Conservation (phyloP, 2,329 filamentous ascomycete species). For the Neonectria hederae region DNA sequence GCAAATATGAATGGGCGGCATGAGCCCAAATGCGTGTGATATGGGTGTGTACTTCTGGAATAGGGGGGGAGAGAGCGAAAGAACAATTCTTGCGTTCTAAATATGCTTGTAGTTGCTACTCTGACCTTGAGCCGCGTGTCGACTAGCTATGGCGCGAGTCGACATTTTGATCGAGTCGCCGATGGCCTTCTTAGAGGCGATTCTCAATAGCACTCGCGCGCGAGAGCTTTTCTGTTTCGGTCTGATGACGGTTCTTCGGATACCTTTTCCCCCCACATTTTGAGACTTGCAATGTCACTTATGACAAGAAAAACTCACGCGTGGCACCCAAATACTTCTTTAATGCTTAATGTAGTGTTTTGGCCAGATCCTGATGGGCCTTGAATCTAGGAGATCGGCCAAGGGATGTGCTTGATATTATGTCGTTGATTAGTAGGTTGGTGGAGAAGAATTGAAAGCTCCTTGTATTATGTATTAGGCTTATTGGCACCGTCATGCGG, state of each 20-base stretch:
- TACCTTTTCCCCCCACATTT: neutral
- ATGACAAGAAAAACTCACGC: constrained; percentile 7
- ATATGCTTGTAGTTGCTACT: neutral
- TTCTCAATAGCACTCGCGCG: neutral
- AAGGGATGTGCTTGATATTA: constrained; percentile 20
- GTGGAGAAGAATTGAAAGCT: constrained; percentile 49
- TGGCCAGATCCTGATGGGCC: neutral
- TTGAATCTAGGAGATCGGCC: neutral
- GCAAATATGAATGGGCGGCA: constrained; percentile 2
- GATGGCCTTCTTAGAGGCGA: neutral
- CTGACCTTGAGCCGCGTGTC: neutral
- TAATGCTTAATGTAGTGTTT: neutral
- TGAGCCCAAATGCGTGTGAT: constrained; percentile 9
- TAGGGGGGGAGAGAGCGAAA: neutral
- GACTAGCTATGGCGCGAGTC: neutral
- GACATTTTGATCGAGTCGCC: neutral
- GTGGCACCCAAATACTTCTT: constrained; percentile 10
- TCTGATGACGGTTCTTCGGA: neutral
- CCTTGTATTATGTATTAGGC: constrained; percentile 51
- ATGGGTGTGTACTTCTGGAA: neutral
- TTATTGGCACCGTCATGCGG: constrained; percentile 31
- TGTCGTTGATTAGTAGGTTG: constrained; percentile 43
- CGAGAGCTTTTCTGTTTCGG: neutral
- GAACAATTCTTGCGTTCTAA: neutral
- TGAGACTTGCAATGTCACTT: constrained; percentile 5